Conservation (phyloP, 176 grass and related monocot species). For the Elymus sibiricus region DNA sequence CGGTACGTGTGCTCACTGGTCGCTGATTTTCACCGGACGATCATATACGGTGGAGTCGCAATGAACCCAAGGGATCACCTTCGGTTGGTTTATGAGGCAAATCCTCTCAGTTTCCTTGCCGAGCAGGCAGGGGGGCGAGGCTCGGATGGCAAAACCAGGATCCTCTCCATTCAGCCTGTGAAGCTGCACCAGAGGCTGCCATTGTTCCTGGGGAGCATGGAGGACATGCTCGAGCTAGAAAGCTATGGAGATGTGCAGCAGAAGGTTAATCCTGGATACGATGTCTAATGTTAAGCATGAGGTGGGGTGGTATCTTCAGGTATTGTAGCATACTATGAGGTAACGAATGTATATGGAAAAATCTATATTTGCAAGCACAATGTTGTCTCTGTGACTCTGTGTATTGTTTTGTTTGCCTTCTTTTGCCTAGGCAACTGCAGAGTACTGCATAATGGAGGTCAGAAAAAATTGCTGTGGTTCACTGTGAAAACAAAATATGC, state of each 20-base stretch:
- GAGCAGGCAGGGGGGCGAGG: conserved; percentile 85
- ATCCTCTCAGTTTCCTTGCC: conserved; percentile 86
- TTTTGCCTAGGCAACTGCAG: neutral
- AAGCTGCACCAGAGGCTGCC: conserved; percentile 90
- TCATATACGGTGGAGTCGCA: conserved; percentile 81
- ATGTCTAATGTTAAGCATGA: conserved; percentile 42
- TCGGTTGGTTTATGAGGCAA: conserved; percentile 83
- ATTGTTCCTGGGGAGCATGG: conserved; percentile 79
- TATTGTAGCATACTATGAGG: conserved; percentile 7
- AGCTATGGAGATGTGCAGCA: conserved; percentile 86
- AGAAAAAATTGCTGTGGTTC: neutral
- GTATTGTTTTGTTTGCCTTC: neutral
- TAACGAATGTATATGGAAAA: neutral
- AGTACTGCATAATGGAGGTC: neutral
- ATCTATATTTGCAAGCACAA: neutral
- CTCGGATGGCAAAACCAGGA: conserved; percentile 75
- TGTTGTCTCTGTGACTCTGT: neutral
- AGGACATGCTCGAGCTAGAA: conserved; percentile 93
- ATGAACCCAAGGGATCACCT: conserved; percentile 99
- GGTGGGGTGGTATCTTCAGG: neutral
- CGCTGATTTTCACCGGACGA: conserved; percentile 82
- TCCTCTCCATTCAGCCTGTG: conserved; percentile 83
- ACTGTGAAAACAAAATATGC: neutral
- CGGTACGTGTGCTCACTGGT: conserved; percentile 89
- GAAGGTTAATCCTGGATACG: conserved; percentile 92